Evolutionary conservation across 495 filamentous ascomycete species (phyloP), one percentile per base, ranked within the genome.

Genomic region (Alectoria sarmentosa): DNA sequence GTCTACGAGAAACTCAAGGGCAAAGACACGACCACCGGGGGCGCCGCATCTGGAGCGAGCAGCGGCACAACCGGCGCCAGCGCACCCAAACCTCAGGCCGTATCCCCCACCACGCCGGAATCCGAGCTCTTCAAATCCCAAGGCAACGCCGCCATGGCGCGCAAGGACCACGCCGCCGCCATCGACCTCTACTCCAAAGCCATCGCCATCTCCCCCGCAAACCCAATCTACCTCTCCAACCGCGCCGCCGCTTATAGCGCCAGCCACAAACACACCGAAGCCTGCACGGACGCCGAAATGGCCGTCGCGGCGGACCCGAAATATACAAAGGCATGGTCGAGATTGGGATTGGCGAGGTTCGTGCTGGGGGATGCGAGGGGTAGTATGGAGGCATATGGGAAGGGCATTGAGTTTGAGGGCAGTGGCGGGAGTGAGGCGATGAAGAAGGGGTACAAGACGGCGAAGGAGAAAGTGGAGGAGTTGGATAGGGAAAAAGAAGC

Each of bases 221-320:
- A 98, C 79, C 89, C 94, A 38, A 92, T 98, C 76, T 98, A 93
- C 80, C 89, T 98, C 36, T 96, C 90, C 67, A 98, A 98, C 83
- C 91, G 94, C 58, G 95, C 94, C 8, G 94, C 94, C 23, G 94
- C 94, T 0, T 89, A 92, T 78, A 88, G 84, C 42, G 92, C 89
- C 1, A 83, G 84, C 32, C 78, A 83, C n/a, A 84, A 96, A 73
- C 91, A 96, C 76, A 85, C 88, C 60, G 82, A 86, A 67, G 94
- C 94, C 21, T 85, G 83, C 64, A 77, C 84, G 56, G 94, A 98
- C 76, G 94, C 94, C 36, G 91, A 97, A 78, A 80, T 92, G 64
- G 93, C 94, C 34, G 87, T 90, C 42, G 82, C 84, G 57, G 82
- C 88, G 41, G 94, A 98, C 73, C 91, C 94, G 32, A 89, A 86